Percentiles rank a stretch among this genome's conserved stretches.
Evolutionary conservation across 2,329 filamentous ascomycete species (phyloP).

Genomic region (Exophiala mesophila): DNA sequence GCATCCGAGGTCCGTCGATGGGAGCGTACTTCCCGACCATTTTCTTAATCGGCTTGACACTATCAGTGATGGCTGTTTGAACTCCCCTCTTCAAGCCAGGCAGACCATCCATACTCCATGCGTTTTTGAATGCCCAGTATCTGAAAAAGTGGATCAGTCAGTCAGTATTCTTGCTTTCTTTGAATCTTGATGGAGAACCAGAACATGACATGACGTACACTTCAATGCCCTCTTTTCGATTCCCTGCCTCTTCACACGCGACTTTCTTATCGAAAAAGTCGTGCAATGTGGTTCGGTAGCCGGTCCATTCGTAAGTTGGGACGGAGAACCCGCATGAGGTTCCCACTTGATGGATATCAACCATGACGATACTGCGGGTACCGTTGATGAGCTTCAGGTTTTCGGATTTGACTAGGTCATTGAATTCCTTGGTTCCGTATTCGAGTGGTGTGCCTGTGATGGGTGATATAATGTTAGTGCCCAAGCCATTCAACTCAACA

Average conservation of each 20-base stretch:
- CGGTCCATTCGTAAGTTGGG: conserved; percentile 23
- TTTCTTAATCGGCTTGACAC: conserved; percentile 25
- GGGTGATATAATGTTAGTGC: background rate
- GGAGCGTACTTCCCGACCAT: conserved; percentile 24
- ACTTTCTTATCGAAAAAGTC: conserved; percentile 25
- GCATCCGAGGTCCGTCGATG: background rate
- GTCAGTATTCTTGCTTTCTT: too few species aligned
- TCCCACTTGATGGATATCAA: conserved; percentile 61
- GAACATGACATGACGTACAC: conserved; percentile 1
- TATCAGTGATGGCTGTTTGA: conserved; percentile 15
- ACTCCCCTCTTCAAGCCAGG: conserved; percentile 45
- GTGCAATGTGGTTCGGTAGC: conserved; percentile 22
- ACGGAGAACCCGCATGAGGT: conserved; percentile 64
- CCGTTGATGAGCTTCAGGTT: conserved; percentile 37
- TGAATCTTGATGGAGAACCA: too few species aligned
- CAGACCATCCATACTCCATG: conserved; percentile 54
- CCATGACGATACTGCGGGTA: conserved; percentile 56
- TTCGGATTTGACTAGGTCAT: conserved; percentile 32
- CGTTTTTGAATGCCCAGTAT: conserved; percentile 57
- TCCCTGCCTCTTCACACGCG: conserved; percentile 34
- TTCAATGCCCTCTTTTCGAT: conserved; percentile 45
- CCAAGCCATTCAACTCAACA: conserved; percentile 1
- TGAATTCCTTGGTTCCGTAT: conserved; percentile 51
- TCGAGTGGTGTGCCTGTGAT: conserved; percentile 54
- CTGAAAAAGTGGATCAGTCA: too few species aligned